Percentiles rank a stretch among this genome's conserved stretches.
phyloP scores from a whole-genome alignment of 2,329 filamentous ascomycete genomes.

The Trichoderma sp. region DNA sequence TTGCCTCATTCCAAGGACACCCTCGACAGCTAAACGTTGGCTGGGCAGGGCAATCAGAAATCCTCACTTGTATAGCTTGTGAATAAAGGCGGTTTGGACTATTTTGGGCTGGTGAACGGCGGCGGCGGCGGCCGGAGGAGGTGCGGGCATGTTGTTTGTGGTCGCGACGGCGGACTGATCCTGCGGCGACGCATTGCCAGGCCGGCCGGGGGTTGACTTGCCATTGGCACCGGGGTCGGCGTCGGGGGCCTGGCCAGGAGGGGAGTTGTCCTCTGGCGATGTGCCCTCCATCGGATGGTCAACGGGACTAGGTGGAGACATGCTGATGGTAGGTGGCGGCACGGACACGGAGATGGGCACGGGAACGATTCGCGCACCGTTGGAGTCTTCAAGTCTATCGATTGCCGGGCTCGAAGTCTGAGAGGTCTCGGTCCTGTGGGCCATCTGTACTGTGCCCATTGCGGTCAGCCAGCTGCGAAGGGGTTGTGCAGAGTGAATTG shows the following conservation, averaged over 20 bases:
- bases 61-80: conserved; percentile 95
- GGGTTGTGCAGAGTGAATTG: conserved; percentile 14
- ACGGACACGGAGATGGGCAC: conserved; percentile 48
- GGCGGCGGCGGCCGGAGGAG: conserved; percentile 63
- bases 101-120: conserved; percentile 94
- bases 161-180: conserved; percentile 41
- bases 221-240: conserved; percentile 49
- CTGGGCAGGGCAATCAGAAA: neutral
- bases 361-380: conserved; percentile 59
- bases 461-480: conserved; percentile 35
- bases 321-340: conserved; percentile 58
- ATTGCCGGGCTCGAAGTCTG: conserved; percentile 48
- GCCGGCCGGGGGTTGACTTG: conserved; percentile 41
- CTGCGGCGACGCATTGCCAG: conserved; percentile 45
- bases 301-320: conserved; percentile 60
- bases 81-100: conserved; percentile 97
- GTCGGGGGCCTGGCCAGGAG: conserved; percentile 51
- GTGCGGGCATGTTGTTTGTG: conserved; percentile 54
- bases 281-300: conserved; percentile 67
- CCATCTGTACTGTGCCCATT: conserved; percentile 53
- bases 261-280: conserved; percentile 53
- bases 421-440: conserved; percentile 56
- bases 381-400: conserved; percentile 50
- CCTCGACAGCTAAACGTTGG: neutral
- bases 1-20: neutral